Evolutionary conservation across 148 eudicot species (phyloP), one percentile per base, ranked within the genome.

Genomic region (Nyssa sinensis): DNA sequence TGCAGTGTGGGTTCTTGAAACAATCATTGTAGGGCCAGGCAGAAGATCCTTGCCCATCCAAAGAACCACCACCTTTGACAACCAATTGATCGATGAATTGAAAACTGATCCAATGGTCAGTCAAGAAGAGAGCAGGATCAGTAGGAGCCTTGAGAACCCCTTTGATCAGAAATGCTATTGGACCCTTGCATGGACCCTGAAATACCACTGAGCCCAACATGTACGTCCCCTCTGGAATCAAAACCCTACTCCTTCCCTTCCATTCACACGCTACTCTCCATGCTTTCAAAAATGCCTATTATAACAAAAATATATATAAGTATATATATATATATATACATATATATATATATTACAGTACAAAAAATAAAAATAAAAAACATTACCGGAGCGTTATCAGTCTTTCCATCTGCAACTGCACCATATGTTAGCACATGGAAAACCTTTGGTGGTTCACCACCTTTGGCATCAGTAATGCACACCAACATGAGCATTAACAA

Each of bases 191-290:
- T 13, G 88, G 86, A 30, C 97, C 97, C 10, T 3, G 31, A 34
- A 93, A 75, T 17, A 17, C 1, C 7, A 86, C 55, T 0, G 88
- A 67, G 1, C 65, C 49, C 49, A 85, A 14, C 34, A 83, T 62
- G 74, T 81, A 92, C 5, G 73, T 75, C 31, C 93, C 90, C 1
- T 4, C 0, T 0, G 91, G 81, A 33, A 89, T 73, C 14, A 8
- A 39, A 47, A 92, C 10, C 66, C 77, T 61, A 29, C 73, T 28
- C 75, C 53, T 71, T n/a, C 85, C 94, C 1, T 67, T 53, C 71
- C 77, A 83, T 23, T 69, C 60, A 73, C 97, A 92, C 61, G 89
- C 91, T 71, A 77, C 84, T 1, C 55, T 63, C 94, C 94, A 92
- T 51, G 94, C 88, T 30, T 57, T 81, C 10, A 70, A 23, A 23